These are phyloP conservation scores for Ceratocystis harringtonii DNA, from an alignment of 2,329 filamentous ascomycete genomes.

Conservation along the genomic window DNA sequence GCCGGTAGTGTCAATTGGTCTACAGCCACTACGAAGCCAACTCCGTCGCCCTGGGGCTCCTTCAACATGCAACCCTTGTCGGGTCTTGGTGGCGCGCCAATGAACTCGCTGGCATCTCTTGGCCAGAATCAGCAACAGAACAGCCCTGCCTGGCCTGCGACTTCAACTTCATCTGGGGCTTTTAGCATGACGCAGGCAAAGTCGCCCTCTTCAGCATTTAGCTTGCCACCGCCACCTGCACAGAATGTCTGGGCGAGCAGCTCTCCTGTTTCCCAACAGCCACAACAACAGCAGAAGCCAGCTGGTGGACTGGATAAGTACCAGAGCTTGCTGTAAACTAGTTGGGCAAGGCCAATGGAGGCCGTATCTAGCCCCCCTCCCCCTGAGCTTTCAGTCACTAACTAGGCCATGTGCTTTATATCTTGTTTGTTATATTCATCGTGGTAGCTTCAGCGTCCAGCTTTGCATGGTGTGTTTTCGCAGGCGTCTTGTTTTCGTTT, in stretches of 20 bases:
- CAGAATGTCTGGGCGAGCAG: constrained; percentile 17
- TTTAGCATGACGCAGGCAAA: constrained; percentile 43
- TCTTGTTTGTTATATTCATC: neutral
- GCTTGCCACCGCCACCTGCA: constrained; percentile 32
- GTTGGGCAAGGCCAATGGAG: neutral
- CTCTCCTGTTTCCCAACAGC: constrained; percentile 22
- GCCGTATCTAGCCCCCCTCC: neutral
- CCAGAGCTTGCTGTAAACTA: constrained; percentile 43
- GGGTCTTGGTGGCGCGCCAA: constrained; percentile 26
- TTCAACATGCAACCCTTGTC: constrained; percentile 4
- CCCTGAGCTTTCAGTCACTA: no score
- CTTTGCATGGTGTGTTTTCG: neutral
- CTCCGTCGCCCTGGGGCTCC: neutral
- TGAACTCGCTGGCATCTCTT: constrained; percentile 35
- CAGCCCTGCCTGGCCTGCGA: constrained; percentile 20
- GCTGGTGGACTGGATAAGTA: constrained; percentile 51
- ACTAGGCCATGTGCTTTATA: neutral
- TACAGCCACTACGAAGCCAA: neutral
- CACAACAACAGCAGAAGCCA: constrained; percentile 22
- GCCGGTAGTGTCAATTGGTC: neutral
- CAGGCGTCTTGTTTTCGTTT: neutral
- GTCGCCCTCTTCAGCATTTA: constrained; percentile 28
- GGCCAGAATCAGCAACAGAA: constrained; percentile 25
- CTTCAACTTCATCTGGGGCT: neutral
- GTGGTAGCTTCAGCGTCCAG: neutral